Evolutionary conservation across 495 filamentous ascomycete species (phyloP).

Genomic region (Cudoniella acicularis): DNA sequence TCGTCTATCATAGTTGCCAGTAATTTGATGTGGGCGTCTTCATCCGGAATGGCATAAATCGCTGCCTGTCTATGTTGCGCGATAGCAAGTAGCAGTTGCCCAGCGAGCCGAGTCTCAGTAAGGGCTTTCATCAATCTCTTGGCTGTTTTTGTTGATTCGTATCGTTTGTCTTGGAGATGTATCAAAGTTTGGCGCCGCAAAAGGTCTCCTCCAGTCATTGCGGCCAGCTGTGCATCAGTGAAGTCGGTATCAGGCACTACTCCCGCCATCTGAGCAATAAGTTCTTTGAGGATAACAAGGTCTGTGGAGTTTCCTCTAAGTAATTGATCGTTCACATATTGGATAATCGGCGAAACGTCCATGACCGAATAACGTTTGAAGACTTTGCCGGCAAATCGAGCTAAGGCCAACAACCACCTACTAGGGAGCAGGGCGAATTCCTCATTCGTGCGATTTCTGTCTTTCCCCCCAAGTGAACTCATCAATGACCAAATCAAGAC

Average conservation of each 20-base stretch:
- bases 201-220: constrained; percentile 79
- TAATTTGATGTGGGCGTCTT: constrained; percentile 72
- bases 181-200: constrained; percentile 76
- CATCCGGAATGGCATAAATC: constrained; percentile 64
- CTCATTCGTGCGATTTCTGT: constrained; percentile 72
- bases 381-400: constrained; percentile 80
- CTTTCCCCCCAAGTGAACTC: constrained; percentile 69
- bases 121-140: constrained; percentile 76
- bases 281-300: constrained; percentile 80
- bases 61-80: constrained; percentile 83
- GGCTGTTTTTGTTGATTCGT: constrained; percentile 62
- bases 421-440: constrained; percentile 80
- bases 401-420: constrained; percentile 80
- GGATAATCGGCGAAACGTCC: constrained; percentile 79
- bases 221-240: constrained; percentile 78
- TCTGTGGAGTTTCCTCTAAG: constrained; percentile 76
- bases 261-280: constrained; percentile 88
- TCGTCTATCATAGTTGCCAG: constrained; percentile 84
- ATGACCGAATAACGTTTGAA: constrained; percentile 79
- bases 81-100: constrained; percentile 79
- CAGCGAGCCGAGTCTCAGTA: constrained; percentile 65
- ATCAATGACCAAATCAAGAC: constrained; percentile 86
- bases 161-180: constrained; percentile 73
- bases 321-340: constrained; percentile 84
- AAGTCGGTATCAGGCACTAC: constrained; percentile 81